Evolutionary conservation across 148 eudicot genomes (phyloP).

Genomic region (Cornus kousa): DNA sequence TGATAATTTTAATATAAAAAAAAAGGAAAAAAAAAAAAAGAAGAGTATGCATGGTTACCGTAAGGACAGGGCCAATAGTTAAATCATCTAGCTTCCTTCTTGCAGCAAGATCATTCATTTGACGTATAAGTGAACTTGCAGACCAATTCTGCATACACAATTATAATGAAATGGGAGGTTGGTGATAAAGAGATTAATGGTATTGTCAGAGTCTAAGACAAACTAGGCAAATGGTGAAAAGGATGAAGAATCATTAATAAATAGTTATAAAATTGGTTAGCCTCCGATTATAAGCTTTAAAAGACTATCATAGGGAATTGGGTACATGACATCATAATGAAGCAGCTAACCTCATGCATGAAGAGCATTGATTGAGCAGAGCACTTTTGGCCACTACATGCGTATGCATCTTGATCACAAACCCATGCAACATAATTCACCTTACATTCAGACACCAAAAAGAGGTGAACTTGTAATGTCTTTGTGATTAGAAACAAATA

Average conservation of each 20-base stretch:
- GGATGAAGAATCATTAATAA: not conserved
- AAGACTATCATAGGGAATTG: not conserved
- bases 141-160: conserved; percentile 70
- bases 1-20: too few relatives aligned
- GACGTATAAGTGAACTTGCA: conserved; percentile 55
- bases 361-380: conserved; percentile 92
- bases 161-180: not conserved
- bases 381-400: conserved; percentile 97
- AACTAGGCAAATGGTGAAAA: not conserved
- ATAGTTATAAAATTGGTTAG: not conserved
- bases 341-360: conserved; percentile 79
- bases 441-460: conserved; percentile 33
- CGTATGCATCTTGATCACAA: conserved; percentile 98
- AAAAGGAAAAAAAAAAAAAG: not conserved
- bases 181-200: not conserved
- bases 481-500: not conserved
- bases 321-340: not conserved
- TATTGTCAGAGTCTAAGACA: too few relatives aligned
- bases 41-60: conserved; percentile 41
- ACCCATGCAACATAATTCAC: conserved; percentile 96
- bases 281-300: not conserved
- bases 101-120: conserved; percentile 68
- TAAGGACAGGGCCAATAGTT: conserved; percentile 85
- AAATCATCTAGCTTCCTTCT: conserved; percentile 82
- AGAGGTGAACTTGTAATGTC: not conserved